Evolutionary conservation across 208 protist species (phyloP), one percentile per base, ranked within the genome.

Genomic region (Trypanosoma vivax): DNA sequence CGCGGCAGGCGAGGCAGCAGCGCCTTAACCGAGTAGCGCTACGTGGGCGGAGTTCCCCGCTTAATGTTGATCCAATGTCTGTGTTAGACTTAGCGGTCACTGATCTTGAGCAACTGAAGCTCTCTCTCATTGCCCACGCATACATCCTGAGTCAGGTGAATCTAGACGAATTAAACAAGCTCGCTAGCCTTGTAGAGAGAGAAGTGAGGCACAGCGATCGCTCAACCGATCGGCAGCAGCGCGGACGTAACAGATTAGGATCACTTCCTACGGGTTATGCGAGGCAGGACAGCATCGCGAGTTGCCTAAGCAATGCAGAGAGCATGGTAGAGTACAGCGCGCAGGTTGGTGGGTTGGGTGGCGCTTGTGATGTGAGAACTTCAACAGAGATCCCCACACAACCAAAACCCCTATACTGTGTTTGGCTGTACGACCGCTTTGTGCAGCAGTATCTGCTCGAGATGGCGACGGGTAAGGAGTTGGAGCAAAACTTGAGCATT

Each of bases 121-220:
- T 40, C 28, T 81, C 76, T 1, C 76, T 90, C 35, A 47, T 71
- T 29, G 75, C 67, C 2, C 82, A 90, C 54, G 76, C 66, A 10
- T 23, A 51, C 25, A 29, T 60, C 5, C 75, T 67, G 48, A 59
- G 57, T 38, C 50, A 55, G 16, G 52, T 41, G n/a, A 71, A 79
- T 29, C 51, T 86, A 19, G 37, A 70, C 16, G 50, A 58, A n/a
- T 54, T 74, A 28, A 37, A 67, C 27, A 57, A 55, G 27, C 14
- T 67, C n/a, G 24, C 46, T 14, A 23, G 27, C 16, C 49, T 54
- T 38, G 52, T 60, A 23, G 38, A 34, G 29, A 40, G 46, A 33
- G 60, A 60, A 31, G 40, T 59, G 14, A 18, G 19, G 5, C 28
- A 59, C 25, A 19, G 16, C 3, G 60, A 65, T 13, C 49, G 50